Base-by-base conservation (phyloP, 1,284 basidiomycete species). In the Golubevia pallescens region DNA sequence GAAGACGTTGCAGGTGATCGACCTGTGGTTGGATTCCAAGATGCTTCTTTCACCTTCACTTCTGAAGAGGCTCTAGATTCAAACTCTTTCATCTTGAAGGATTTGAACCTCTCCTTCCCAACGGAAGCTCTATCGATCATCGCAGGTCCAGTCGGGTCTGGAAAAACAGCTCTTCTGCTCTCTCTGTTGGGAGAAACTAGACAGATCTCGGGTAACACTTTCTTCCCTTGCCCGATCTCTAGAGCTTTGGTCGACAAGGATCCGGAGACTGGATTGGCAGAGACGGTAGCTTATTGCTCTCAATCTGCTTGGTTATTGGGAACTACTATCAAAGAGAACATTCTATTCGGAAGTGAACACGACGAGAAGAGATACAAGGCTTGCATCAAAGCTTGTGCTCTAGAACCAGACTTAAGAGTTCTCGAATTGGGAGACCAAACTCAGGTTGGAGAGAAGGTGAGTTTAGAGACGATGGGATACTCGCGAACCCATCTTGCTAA, bases 251-350 rank as follows among this genome's bases (percentile, higher is more conserved):
- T 75, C 2, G 73, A 71, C 14, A 68, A 76, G 20, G 87, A 88
- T 65, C 87, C 83, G 1, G 87, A 88, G 21, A 86, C 90, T 23
- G 91, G 92, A 0, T 86, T 92, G 42, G 89, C 89, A 75, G 91
- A 93, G 74, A 88, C 90, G 7, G 90, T 95, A 34, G 93, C 94
- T 1, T 96, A 95, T 91, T 92, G 91, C 55, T 90, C 93, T 0
- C 95, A 97, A 86, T 89, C 90, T 0, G 91, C 94, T 0, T 97
- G 93, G 93, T 87, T 97, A 38, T 88, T 90, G 60, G 89, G 88
- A 21, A 92, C 91, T 4, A 93, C 92, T 1, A 92, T 93, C 63
- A 88, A 90, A 19, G 91, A 93, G 58, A 94, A 94, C 76, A 91
- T 93, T 20, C 61, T 74, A 2, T 74, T 74, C 13, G 70, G 70